A percentile compares a stretch with the other conserved stretches of the same genome.
Conservation (phyloP, 2,329 filamentous ascomycete species). For the Fusarium liriodendri region DNA sequence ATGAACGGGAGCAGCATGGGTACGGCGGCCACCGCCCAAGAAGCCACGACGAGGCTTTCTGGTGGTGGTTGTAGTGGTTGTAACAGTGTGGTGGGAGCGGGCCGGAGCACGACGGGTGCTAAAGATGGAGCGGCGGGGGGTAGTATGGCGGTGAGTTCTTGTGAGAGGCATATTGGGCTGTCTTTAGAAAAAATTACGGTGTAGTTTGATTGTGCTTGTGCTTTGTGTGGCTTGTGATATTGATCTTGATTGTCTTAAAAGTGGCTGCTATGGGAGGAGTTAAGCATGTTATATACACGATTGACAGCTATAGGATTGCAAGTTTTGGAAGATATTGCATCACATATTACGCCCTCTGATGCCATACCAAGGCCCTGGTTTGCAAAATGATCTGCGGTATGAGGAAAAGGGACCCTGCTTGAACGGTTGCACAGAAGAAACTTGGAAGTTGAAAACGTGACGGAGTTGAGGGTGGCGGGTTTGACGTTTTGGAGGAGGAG, state of each 20-base stretch:
- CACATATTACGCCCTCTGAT: conserved; percentile 34
- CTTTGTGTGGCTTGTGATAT: conserved; percentile 11
- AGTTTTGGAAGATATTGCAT: conserved; percentile 29
- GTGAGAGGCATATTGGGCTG: conserved; percentile 48
- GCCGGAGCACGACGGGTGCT: conserved; percentile 40
- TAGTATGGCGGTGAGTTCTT: conserved; percentile 38
- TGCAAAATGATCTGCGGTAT: not conserved
- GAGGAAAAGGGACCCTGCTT: not conserved
- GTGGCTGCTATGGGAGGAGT: not conserved
- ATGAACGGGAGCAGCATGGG: conserved; percentile 57
- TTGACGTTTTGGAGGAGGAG: conserved; percentile 23
- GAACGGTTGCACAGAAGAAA: conserved; percentile 10
- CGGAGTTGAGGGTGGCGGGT: conserved; percentile 11
- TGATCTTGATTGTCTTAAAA: not conserved
- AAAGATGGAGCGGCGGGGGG: conserved; percentile 45
- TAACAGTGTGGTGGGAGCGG: conserved; percentile 45
- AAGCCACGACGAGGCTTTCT: conserved; percentile 56
- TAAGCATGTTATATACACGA: conserved; percentile 26
- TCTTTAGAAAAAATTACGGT: not conserved
- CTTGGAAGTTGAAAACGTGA: conserved; percentile 21
- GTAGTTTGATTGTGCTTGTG: conserved; percentile 9
- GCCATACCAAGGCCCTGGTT: conserved; percentile 9
- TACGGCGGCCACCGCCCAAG: conserved; percentile 52
- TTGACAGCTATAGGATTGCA: not conserved
- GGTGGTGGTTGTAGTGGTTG: conserved; percentile 54